Evolutionary conservation across 345 rosid species (phyloP).

Genomic region (Sapria himalayana): DNA sequence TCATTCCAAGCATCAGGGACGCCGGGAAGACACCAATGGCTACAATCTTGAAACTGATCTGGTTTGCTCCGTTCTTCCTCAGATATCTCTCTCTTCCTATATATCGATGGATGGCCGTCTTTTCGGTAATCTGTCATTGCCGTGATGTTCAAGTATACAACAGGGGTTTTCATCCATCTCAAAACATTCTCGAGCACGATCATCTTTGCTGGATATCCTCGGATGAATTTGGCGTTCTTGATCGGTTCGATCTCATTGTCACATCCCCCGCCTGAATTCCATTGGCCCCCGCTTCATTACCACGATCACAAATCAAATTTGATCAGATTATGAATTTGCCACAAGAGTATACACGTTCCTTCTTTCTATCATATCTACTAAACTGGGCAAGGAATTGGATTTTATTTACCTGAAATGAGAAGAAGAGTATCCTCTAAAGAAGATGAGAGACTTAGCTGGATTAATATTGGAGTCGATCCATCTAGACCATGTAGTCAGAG

Average conservation of each 20-base stretch:
- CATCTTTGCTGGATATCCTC: slow-evolving; percentile 19
- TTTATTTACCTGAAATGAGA: slow-evolving; percentile 19
- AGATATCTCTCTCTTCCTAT: slow-evolving; percentile 12
- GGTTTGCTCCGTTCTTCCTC: slow-evolving; percentile 14
- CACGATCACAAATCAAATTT: no score
- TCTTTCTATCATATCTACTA: background rate
- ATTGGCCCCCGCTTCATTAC: slow-evolving; percentile 26
- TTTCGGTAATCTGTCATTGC: slow-evolving; percentile 22
- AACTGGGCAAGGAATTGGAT: slow-evolving; percentile 1
- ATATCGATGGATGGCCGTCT: slow-evolving; percentile 26
- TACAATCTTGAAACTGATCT: slow-evolving; percentile 20
- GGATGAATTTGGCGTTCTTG: slow-evolving; percentile 7
- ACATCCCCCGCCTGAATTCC: slow-evolving; percentile 30
- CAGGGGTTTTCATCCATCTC: slow-evolving; percentile 15
- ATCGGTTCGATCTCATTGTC: slow-evolving; percentile 18
- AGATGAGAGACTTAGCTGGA: slow-evolving; percentile 17
- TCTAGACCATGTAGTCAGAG: slow-evolving; percentile 25
- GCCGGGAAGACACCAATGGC: slow-evolving; percentile 46
- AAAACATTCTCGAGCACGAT: slow-evolving; percentile 15
- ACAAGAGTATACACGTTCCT: background rate
- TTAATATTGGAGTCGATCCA: slow-evolving; percentile 23
- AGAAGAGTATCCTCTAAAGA: slow-evolving; percentile 24
- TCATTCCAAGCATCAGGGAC: slow-evolving; percentile 40
- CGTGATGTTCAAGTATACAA: slow-evolving; percentile 20
- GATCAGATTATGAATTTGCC: no score